phyloP scores from a whole-genome alignment of 2,329 filamentous ascomycete species.

The Aaosphaeria arxii region DNA sequence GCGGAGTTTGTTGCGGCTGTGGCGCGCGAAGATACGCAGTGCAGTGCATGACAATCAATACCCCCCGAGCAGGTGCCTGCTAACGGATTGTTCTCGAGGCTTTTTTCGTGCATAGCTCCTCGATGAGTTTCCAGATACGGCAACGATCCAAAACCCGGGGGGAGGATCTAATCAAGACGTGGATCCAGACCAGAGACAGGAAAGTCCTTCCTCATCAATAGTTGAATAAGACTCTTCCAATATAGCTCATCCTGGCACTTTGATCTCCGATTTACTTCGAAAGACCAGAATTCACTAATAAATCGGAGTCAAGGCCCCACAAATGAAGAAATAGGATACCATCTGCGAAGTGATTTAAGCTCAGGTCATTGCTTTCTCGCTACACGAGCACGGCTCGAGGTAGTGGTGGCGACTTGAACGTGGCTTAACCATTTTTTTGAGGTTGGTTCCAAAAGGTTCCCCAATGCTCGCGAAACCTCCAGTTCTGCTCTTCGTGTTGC shows the following conservation, averaged over 20 bases:
- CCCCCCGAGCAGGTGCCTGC: not conserved
- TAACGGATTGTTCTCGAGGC: not conserved
- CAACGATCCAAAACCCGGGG: constrained; percentile 23
- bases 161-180: constrained; percentile 7
- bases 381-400: too few species aligned
- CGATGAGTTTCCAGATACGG: constrained; percentile 22
- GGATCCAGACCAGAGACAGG: constrained; percentile 4
- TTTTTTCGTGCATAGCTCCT: constrained; percentile 4
- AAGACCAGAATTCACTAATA: constrained; percentile 4
- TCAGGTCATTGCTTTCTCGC: too few species aligned
- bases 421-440: too few species aligned
- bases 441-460: too few species aligned
- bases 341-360: constrained; percentile 7
- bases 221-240: not conserved
- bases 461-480: too few species aligned
- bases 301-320: constrained; percentile 19
- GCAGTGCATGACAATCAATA: not conserved
- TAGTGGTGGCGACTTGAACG: too few species aligned
- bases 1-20: constrained; percentile 16
- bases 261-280: not conserved
- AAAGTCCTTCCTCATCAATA: not conserved
- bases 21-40: constrained; percentile 1
- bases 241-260: not conserved
- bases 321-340: constrained; percentile 19
- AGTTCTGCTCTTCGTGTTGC: too few species aligned